phyloP scores from a whole-genome alignment of 495 filamentous ascomycete genomes.

The Parachaetomium inaequale region DNA sequence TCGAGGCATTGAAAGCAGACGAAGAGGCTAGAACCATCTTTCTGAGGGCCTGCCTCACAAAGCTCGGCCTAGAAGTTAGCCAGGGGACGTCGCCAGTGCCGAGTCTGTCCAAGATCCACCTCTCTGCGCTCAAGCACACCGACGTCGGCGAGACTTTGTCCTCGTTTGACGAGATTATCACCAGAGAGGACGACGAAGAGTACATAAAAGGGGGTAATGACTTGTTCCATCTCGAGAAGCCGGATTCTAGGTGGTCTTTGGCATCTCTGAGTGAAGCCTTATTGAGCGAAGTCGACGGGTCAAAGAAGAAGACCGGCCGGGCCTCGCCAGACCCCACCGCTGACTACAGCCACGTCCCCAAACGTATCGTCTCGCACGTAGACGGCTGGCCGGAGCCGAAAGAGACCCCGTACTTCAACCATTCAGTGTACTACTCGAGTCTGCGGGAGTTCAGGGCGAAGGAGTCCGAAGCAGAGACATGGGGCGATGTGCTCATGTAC shows the following conservation, averaged over 20 bases:
- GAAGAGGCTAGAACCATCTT: slow-evolving; percentile 70
- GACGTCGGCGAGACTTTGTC: slow-evolving; percentile 65
- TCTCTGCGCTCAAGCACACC: slow-evolving; percentile 64
- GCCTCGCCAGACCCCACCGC: slow-evolving; percentile 55
- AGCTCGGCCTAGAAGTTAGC: slow-evolving; percentile 76
- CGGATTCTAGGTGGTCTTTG: slow-evolving; percentile 58
- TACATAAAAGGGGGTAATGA: slow-evolving; percentile 84
- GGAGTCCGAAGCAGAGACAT: slow-evolving; percentile 53
- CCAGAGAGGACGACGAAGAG: slow-evolving; percentile 61
- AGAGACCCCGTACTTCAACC: slow-evolving; percentile 85
- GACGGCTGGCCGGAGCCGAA: slow-evolving; percentile 64
- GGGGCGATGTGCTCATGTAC: slow-evolving; percentile 79
- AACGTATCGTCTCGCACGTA: slow-evolving; percentile 68
- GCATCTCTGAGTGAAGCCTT: slow-evolving; percentile 35
- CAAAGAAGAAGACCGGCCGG: slow-evolving; percentile 25
- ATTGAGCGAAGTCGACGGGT: slow-evolving; percentile 23
- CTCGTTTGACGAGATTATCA: slow-evolving; percentile 64
- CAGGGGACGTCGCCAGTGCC: slow-evolving; percentile 68
- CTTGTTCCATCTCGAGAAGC: slow-evolving; percentile 69
- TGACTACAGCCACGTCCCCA: slow-evolving; percentile 71
- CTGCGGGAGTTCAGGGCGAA: slow-evolving; percentile 60
- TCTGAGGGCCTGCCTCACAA: slow-evolving; percentile 73
- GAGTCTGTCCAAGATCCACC: slow-evolving; percentile 78
- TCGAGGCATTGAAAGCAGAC: slow-evolving; percentile 66
- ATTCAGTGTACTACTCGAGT: slow-evolving; percentile 72